These are phyloP conservation scores for Raphanus sativus DNA, from an alignment of 345 rosid species.

Conservation along the genomic window DNA sequence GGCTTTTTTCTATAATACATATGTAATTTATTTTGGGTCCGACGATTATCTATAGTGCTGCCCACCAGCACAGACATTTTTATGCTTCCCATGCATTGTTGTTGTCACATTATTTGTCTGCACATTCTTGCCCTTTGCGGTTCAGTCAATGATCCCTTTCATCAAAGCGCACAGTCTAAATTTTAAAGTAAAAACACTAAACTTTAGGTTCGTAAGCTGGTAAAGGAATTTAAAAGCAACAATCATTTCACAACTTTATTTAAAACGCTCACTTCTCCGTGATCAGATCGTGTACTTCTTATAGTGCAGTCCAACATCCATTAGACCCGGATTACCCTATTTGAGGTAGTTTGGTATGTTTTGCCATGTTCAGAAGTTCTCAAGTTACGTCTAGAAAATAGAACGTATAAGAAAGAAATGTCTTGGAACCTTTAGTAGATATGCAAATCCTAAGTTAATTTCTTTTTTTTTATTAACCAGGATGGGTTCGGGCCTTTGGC, in stretches of 20 bases:
- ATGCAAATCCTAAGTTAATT: background rate
- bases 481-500: background rate
- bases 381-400: background rate
- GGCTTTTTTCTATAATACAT: background rate
- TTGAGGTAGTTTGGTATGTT: background rate
- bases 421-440: background rate
- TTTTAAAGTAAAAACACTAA: background rate
- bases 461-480: no score
- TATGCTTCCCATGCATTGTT: conserved; percentile 34
- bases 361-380: background rate
- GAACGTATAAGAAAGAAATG: background rate
- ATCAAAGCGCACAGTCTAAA: background rate
- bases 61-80: conserved; percentile 26
- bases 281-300: background rate
- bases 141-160: conserved; percentile 5
- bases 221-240: background rate
- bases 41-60: conserved; percentile 18
- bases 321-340: background rate
- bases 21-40: background rate
- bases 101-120: conserved; percentile 29
- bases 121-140: conserved; percentile 24
- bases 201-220: background rate
- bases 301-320: background rate
- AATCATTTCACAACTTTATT: background rate
- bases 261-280: background rate